These are phyloP conservation scores for Pueraria montana DNA, from an alignment of 306 rosid genomes.

Conservation along the genomic window DNA sequence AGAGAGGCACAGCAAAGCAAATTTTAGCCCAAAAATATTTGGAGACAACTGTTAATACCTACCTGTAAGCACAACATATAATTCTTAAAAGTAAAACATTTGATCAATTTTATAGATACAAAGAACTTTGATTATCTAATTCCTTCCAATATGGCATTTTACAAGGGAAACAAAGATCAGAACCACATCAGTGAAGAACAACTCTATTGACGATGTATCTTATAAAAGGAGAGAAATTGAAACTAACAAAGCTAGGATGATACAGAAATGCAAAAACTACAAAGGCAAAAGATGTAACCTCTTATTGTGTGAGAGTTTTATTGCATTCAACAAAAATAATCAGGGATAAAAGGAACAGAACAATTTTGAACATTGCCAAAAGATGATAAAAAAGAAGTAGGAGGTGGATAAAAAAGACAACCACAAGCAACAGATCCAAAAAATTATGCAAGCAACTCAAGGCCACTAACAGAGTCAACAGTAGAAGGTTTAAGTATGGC, in stretches of 20 bases:
- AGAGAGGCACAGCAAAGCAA: slow-evolving; percentile 1
- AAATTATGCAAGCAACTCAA: slow-evolving; percentile 11
- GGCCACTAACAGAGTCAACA: background rate
- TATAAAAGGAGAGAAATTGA: background rate
- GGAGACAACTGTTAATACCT: slow-evolving; percentile 5
- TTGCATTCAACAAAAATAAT: slow-evolving; percentile 5
- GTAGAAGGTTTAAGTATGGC: slow-evolving; percentile 14
- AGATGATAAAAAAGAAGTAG: background rate
- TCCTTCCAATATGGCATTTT: slow-evolving; percentile 13
- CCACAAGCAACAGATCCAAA: background rate
- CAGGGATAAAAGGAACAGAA: slow-evolving; percentile 15
- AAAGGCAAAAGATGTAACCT: slow-evolving; percentile 15
- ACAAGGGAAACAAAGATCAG: slow-evolving; percentile 20
- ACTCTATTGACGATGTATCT: slow-evolving; percentile 24
- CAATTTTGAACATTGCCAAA: background rate
- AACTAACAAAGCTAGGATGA: background rate
- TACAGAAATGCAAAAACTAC: background rate
- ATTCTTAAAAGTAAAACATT: slow-evolving; percentile 22
- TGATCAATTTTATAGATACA: background rate
- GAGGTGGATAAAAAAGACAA: background rate
- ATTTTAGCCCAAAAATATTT: background rate
- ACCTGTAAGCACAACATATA: background rate
- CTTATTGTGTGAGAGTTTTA: background rate
- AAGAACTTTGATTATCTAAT: background rate
- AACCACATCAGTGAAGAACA: slow-evolving; percentile 24